Base-by-base conservation (phyloP, 768 basidiomycete genomes). In the Auriscalpium vulgare region DNA sequence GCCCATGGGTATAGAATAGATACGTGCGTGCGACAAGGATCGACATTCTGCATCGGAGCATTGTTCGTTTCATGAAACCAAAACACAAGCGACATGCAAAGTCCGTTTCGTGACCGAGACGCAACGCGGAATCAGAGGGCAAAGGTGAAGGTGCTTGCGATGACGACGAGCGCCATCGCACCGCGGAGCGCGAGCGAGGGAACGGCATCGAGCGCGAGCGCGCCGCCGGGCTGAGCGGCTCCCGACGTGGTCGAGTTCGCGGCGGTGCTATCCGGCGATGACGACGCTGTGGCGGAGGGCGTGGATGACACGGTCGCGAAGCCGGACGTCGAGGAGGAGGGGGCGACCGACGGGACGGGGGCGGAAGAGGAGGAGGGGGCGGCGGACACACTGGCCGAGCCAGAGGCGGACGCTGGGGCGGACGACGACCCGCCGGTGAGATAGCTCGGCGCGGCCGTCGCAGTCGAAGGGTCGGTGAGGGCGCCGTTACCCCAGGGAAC, bases 401-500 rank as follows among this genome's bases (percentile, higher is more conserved):
- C 14, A 14, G 43, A 13, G 17, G n/a, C n/a, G n/a, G 51, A 19
- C 37, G 52, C n/a, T 19, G 52, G 40, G 13, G 44, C 17, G 38
- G 46, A 29, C 21, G 35, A 34, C 2, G 29, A 1, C 44, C 46
- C 23, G 53, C 49, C 48, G 3, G 23, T 14, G 37, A 57, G 51
- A 17, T 54, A 59, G 4, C 57, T 21, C 0, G 55, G 55, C 17
- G 61, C 10, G 34, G 59, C 13, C 5, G 37, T 37, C n/a, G 68
- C 69, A 10, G 71, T 67, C 10, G 79, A 66, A 48, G 82, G 73
- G 43, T 69, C 71, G 47, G 63, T 60, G 53, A 92, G 79, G 8
- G 70, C 63, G 44, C 88, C 90, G 9, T 59, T 71, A 40, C 90
- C 90, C 84, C 84, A 91, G 1, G 82, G 75, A 46, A 90, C 83